Conservation (phyloP, 208 protist species). For the Leishmania aethiopica region DNA sequence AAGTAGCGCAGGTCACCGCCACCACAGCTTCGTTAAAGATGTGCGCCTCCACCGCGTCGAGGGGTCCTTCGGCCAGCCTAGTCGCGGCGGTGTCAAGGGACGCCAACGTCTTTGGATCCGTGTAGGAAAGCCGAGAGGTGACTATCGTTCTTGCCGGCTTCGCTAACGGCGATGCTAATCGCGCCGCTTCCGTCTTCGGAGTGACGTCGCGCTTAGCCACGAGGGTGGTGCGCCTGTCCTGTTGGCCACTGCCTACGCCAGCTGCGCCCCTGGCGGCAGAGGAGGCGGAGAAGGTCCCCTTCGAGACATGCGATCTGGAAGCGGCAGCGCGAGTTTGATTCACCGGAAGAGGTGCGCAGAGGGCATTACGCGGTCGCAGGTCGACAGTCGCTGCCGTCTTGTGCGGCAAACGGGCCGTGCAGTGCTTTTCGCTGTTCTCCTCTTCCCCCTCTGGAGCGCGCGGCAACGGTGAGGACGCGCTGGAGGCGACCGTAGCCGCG, state of each 20-base stretch:
- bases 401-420: neutral
- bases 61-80: neutral
- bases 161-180: neutral
- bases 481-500: neutral
- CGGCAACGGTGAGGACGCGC: constrained; percentile 1
- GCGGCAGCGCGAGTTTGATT: neutral
- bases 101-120: neutral
- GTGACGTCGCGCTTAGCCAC: neutral
- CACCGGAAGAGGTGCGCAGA: constrained; percentile 2
- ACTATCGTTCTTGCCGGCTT: neutral
- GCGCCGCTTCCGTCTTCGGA: neutral
- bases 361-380: neutral
- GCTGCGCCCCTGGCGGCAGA: neutral
- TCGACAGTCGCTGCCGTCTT: neutral
- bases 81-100: neutral
- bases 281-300: neutral
- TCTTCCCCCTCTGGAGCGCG: neutral
- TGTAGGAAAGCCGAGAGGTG: neutral
- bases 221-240: neutral
- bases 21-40: constrained; percentile 7
- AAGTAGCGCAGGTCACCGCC: constrained; percentile 16
- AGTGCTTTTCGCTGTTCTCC: neutral
- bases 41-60: neutral
- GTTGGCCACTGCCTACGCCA: neutral
- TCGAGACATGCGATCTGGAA: neutral